phyloP scores from a whole-genome alignment of 805 yeast species.

The Starmerella riodocensis region DNA sequence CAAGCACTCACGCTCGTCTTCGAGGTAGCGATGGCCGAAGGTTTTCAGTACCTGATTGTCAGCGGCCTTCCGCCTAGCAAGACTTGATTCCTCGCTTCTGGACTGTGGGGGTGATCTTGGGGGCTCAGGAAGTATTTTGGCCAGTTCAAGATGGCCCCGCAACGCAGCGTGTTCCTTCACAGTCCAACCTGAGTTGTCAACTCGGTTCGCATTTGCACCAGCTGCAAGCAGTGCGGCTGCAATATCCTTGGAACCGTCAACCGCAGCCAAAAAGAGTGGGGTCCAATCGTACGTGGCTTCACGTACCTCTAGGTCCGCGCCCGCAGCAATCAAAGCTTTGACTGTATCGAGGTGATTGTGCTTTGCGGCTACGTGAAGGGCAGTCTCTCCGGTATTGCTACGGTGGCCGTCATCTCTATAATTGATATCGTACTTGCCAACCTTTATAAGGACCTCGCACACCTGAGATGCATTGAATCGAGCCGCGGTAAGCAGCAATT shows the following conservation, averaged over 20 bases:
- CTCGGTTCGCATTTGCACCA: constrained; percentile 41
- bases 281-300: constrained; percentile 87
- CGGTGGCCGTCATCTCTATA: constrained; percentile 35
- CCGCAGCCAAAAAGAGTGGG: constrained; percentile 78
- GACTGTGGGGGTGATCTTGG: constrained; percentile 4
- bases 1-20: constrained; percentile 45
- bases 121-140: constrained; percentile 37
- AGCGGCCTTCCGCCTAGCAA: constrained; percentile 6
- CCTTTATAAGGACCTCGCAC: constrained; percentile 37
- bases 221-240: constrained; percentile 41
- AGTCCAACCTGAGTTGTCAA: constrained; percentile 86
- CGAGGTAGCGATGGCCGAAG: constrained; percentile 68
- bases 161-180: constrained; percentile 95
- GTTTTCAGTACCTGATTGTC: constrained; percentile 51
- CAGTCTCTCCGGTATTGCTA: constrained; percentile 46
- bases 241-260: constrained; percentile 58
- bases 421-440: constrained; percentile 44
- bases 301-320: constrained; percentile 62
- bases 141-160: constrained; percentile 68
- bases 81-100: not conserved
- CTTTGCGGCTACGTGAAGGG: constrained; percentile 69
- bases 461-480: constrained; percentile 50
- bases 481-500: constrained; percentile 50
- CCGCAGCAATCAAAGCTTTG: constrained; percentile 41
- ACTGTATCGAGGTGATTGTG: constrained; percentile 43